These are phyloP conservation scores for Hymenotorrendiella dingleyae DNA, from an alignment of 2,329 filamentous ascomycete genomes.

Conservation along the genomic window DNA sequence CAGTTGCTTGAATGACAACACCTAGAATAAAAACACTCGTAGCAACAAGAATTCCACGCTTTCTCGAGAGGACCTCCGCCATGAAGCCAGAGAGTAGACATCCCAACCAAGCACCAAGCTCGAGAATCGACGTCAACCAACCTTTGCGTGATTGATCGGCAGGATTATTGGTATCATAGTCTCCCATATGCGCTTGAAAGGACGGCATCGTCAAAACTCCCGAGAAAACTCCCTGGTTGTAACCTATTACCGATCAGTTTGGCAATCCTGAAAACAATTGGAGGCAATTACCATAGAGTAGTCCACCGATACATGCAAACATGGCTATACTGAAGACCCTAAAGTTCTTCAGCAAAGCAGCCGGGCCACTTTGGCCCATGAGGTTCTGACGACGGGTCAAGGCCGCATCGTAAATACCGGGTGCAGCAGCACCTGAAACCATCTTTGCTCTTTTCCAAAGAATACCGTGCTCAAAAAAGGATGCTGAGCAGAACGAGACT, in stretches of 20 bases:
- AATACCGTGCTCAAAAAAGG: too few relatives aligned
- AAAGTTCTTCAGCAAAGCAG: conserved; percentile 52
- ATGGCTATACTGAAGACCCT: conserved; percentile 54
- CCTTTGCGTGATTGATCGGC: conserved; percentile 50
- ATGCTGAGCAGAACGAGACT: too few relatives aligned
- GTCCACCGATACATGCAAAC: conserved; percentile 57
- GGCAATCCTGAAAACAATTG: conserved; percentile 33
- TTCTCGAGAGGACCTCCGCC: conserved; percentile 64
- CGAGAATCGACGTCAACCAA: conserved; percentile 62
- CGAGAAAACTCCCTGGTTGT: conserved; percentile 74
- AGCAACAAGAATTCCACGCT: conserved; percentile 63
- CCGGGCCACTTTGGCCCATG: conserved; percentile 46
- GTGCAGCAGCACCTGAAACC: conserved; percentile 26
- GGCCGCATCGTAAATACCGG: conserved; percentile 45
- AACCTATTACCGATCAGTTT: conserved; percentile 48
- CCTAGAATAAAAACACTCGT: conserved; percentile 63
- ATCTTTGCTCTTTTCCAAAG: conserved; percentile 12
- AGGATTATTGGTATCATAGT: conserved; percentile 41
- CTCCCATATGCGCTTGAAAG: conserved; percentile 49
- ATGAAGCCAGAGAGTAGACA: conserved; percentile 63
- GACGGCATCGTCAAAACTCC: conserved; percentile 56
- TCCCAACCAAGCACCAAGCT: conserved; percentile 73
- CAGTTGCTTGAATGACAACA: conserved; percentile 61
- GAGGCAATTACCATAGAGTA: conserved; percentile 37
- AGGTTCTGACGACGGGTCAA: conserved; percentile 45